Percentiles rank a stretch among this genome's conserved stretches.
These are phyloP conservation scores for Boechera stricta DNA, from an alignment of 345 rosid species.

Conservation along the genomic window DNA sequence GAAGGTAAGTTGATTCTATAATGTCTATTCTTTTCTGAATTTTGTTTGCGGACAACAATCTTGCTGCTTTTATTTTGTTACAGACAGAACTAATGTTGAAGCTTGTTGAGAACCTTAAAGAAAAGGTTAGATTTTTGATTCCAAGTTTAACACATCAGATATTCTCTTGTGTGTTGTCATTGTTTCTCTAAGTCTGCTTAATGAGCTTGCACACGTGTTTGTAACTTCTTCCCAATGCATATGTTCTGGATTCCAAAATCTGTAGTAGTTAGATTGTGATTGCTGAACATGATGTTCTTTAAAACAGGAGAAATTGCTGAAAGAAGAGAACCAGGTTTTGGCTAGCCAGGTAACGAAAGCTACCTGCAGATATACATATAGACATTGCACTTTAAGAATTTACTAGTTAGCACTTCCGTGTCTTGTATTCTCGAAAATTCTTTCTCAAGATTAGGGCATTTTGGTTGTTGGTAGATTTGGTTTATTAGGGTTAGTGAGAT, in stretches of 20 bases:
- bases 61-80: constrained; percentile 19
- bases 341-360: constrained; percentile 38
- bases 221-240: constrained; percentile 10
- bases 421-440: not conserved
- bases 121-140: constrained; percentile 37
- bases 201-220: not conserved
- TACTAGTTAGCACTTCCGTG: not conserved
- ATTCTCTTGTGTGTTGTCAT: not conserved
- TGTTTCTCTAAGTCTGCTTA: constrained; percentile 12
- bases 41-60: not conserved
- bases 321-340: constrained; percentile 39
- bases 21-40: not conserved
- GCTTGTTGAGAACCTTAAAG: constrained; percentile 42
- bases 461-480: not conserved
- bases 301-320: constrained; percentile 39
- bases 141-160: not conserved
- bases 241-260: constrained; percentile 7
- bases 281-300: constrained; percentile 22
- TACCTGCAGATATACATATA: not conserved
- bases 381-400: not conserved
- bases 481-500: not conserved
- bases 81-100: constrained; percentile 45
- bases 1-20: constrained; percentile 38
- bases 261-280: constrained; percentile 8
- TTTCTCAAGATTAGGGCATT: not conserved